Evolutionary conservation across 805 yeast genomes (phyloP).

Genomic region (Allodekkera sacchari): DNA sequence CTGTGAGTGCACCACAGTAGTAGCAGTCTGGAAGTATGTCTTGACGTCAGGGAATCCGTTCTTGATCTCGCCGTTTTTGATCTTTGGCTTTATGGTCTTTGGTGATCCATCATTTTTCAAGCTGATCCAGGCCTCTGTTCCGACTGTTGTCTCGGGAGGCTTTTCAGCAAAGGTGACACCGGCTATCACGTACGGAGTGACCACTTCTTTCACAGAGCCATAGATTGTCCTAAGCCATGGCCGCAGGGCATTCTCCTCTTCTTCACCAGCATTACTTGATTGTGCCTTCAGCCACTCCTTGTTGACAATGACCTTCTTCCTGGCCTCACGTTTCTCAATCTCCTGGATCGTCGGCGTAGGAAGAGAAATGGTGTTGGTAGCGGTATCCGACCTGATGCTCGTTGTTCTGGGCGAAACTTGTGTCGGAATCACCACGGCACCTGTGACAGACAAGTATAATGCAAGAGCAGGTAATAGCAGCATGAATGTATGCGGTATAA

Average conservation of each 20-base stretch:
- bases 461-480: too few relatives aligned
- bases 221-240: conserved; percentile 75
- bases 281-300: conserved; percentile 19
- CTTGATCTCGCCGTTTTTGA: conserved; percentile 63
- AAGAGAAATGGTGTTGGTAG: background rate
- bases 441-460: too few relatives aligned
- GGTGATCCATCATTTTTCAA: conserved; percentile 73
- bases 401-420: too few relatives aligned
- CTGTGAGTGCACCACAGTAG: conserved; percentile 47
- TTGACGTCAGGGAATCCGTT: conserved; percentile 64
- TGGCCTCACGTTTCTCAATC: conserved; percentile 10
- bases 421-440: too few relatives aligned
- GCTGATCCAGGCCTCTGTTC: conserved; percentile 75
- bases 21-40: conserved; percentile 68
- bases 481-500: too few relatives aligned
- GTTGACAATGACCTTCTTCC: conserved; percentile 18
- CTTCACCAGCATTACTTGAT: conserved; percentile 8
- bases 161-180: conserved; percentile 59
- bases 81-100: conserved; percentile 67
- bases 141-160: conserved; percentile 58
- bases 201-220: conserved; percentile 45
- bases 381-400: too few relatives aligned
- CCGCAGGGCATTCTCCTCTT: conserved; percentile 30
- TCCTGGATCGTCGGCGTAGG: background rate
- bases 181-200: conserved; percentile 53